Base-by-base conservation (phyloP, 352 stramenopile species). In the Phytophthora podocarpi region DNA sequence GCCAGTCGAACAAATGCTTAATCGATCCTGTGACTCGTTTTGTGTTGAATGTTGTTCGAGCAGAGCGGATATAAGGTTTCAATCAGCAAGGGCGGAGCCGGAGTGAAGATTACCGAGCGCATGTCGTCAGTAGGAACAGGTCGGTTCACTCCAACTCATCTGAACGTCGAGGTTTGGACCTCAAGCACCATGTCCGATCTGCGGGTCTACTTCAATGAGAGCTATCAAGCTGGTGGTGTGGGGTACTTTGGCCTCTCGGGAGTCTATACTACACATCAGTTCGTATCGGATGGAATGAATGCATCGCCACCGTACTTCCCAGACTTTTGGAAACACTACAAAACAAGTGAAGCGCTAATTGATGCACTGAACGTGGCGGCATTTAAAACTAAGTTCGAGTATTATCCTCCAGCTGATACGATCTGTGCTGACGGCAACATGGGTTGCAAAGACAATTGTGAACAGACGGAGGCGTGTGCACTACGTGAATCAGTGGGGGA, bases 141-240 rank as follows among this genome's bases (percentile, higher is more conserved):
- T n/a, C 3, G 51, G 3, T 89, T 74, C 23, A 82, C 65, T 2
- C 83, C 80, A 3, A 82, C 65, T 2, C 83, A 90, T 28, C 1
- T 77, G 11, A 90, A 89, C 21, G n/a, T 84, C 9, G 80, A 90
- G 26, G 72, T 84, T 2, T 90, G 81, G 80, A 63, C 65, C 0
- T 57, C 67, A 0, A 76, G 59, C 8, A 75, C 73, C 1, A 60
- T 83, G n/a, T 45, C 45, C 0, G 27, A 34, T 4, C 48, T 87
- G 9, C 48, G 48, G 16, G 50, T 76, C 13, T 87, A 81, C 43
- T 53, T 70, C 7, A 87, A 91, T 21, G 50, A 59, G 10, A 74
- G 59, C 4, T 85, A 73, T 40, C 15, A 51, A 3, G 60, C 49
- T 6, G 76, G 78, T 0, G 48, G 42, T 1, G 36, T 82, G 0